A percentile compares a stretch with the other conserved stretches of the same genome.
phyloP scores from a whole-genome alignment of 2,329 filamentous ascomycete genomes.

The Tolypocladium tundrense region DNA sequence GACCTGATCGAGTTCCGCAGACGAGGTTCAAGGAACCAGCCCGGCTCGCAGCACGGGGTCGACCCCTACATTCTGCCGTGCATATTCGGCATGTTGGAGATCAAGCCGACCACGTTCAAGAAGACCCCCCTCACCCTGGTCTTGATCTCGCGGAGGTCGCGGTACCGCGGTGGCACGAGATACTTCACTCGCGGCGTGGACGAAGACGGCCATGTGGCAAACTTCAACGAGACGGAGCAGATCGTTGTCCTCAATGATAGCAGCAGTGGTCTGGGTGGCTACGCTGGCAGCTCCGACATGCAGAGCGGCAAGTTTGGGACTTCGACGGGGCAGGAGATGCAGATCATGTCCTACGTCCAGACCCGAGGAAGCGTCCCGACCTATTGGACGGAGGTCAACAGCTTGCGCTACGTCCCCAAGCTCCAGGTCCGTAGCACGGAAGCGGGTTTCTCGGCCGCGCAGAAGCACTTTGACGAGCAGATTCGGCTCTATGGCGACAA shows the following conservation, averaged over 20 bases:
- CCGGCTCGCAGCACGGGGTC: constrained; percentile 60
- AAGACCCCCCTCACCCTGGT: constrained; percentile 73
- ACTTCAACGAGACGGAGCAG: constrained; percentile 98
- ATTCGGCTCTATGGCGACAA: constrained; percentile 91
- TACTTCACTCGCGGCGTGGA: constrained; percentile 94
- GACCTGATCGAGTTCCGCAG: constrained; percentile 85
- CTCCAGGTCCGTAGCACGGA: constrained; percentile 82
- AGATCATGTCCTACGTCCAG: constrained; percentile 90
- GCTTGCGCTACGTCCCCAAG: constrained; percentile 80
- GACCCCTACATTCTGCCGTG: constrained; percentile 93
- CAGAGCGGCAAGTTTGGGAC: constrained; percentile 59
- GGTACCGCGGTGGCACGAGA: constrained; percentile 80
- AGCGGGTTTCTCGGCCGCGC: constrained; percentile 65
- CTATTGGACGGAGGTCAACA: constrained; percentile 95
- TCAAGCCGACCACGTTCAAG: constrained; percentile 78
- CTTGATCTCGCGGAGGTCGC: constrained; percentile 79
- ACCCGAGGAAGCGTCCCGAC: constrained; percentile 93
- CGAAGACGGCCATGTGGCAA: constrained; percentile 89
- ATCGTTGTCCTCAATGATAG: constrained; percentile 80
- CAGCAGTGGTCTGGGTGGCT: constrained; percentile 64
- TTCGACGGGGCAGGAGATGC: constrained; percentile 59
- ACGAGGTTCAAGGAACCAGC: constrained; percentile 49
- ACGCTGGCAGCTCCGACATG: constrained; percentile 65
- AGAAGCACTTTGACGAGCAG: constrained; percentile 86
- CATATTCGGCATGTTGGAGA: constrained; percentile 93